Base-by-base conservation (phyloP, 306 rosid species). In the Begonia peltatifolia region DNA sequence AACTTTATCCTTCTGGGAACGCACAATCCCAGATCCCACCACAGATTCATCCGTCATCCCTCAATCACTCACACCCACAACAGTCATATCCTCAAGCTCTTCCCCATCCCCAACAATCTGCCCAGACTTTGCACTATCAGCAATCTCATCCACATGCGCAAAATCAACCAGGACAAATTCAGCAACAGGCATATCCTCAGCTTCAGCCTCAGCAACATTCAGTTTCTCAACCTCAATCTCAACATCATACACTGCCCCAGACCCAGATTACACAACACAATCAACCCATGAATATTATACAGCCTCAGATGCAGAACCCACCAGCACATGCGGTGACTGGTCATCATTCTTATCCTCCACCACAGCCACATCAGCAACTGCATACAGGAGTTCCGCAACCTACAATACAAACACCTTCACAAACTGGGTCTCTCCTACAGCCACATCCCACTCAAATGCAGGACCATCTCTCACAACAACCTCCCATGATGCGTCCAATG, bases 261-360 rank as follows among this genome's bases (percentile, higher is more conserved):
- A 54, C 72, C 62, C 76, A 68, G 52, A 67, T 68, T 22, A 73
- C 76, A 55, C 65, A 58, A 36, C 51, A 38, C 51, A 73, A 58
- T 58, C 81, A 70, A 52, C 65, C 79, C 4, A 46, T 61, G 52
- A 55, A 68, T 60, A 65, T 76, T 66, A 64, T 68, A 54, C 95
- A 73, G 63, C 57, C 77, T 59, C 97, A 78, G 69, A 61, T 59
- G 51, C 87, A 67, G 59, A 71, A 62, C 70, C 63, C 86, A 55
- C 57, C 83, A 10, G 59, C 80, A 17, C 76, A 83, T 67, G 78
- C 79, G 13, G 78, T 77, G 53, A 71, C 82, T 3, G 92, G 87
- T 41, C 80, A 83, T 72, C 77, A 74, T 53, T 78, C 81, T 8
- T 85, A 72, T 66, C 82, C 84, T 55, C 96, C 76, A 63, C 73